Evolutionary conservation across 345 rosid species (phyloP).

Genomic region (Atalantia buxifolia): DNA sequence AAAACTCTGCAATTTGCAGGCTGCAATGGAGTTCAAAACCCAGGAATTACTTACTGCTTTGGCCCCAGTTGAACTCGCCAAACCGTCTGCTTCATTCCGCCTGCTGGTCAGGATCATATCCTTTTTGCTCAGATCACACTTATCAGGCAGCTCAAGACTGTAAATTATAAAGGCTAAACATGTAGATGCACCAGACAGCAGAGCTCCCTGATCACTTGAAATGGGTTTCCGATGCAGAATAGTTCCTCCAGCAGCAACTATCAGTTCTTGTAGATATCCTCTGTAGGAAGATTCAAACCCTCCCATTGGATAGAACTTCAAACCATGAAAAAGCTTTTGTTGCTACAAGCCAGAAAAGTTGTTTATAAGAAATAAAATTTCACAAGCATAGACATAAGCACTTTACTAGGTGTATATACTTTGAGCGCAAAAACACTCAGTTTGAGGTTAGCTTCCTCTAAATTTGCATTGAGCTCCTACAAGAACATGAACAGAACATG

Average conservation of each 20-base stretch:
- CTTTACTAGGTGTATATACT: neutral
- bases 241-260: conserved; percentile 72
- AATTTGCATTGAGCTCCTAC: neutral
- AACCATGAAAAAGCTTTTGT: conserved; percentile 49
- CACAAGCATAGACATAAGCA: neutral
- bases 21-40: conserved; percentile 82
- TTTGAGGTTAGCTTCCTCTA: neutral
- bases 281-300: conserved; percentile 70
- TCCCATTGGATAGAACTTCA: conserved; percentile 62
- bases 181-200: conserved; percentile 11
- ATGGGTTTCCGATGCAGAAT: conserved; percentile 68
- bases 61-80: conserved; percentile 60
- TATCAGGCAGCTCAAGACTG: conserved; percentile 56
- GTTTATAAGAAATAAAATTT: neutral
- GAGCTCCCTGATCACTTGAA: conserved; percentile 21
- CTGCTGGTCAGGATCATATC: conserved; percentile 40
- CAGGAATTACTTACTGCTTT: conserved; percentile 73
- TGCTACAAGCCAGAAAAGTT: conserved; percentile 41
- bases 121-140: conserved; percentile 37
- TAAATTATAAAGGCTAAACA: conserved; percentile 57
- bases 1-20: conserved; percentile 46
- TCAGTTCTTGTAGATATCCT: conserved; percentile 74
- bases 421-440: neutral
- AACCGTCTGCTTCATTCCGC: conserved; percentile 51
- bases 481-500: neutral